A percentile compares a stretch with the other conserved stretches of the same genome.
Evolutionary conservation across 2,329 filamentous ascomycete genomes (phyloP).

Genomic region (Fusarium haematococcum): DNA sequence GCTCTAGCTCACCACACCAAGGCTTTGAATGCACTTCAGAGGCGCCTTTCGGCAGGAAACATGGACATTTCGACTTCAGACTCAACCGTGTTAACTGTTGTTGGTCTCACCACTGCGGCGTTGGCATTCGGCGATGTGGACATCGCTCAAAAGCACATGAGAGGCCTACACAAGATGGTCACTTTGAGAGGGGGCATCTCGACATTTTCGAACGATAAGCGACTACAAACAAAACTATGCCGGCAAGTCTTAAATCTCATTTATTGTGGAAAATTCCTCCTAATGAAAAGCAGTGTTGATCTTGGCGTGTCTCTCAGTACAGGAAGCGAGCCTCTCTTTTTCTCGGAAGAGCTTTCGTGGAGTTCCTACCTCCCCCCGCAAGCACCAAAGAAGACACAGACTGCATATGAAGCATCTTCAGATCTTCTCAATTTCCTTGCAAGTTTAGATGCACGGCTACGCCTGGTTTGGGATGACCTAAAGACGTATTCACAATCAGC

Average conservation of each 20-base stretch:
- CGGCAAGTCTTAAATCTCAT: background rate
- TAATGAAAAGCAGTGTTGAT: background rate
- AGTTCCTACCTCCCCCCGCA: background rate
- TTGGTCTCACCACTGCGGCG: background rate
- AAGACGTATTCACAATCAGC: background rate
- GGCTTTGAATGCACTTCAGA: background rate
- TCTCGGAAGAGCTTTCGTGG: background rate
- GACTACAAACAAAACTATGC: background rate
- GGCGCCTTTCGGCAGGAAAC: background rate
- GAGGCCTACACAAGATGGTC: background rate
- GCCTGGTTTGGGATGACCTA: background rate
- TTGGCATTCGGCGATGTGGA: background rate
- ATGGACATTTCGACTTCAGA: background rate
- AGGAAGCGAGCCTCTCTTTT: background rate
- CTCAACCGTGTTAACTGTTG: background rate
- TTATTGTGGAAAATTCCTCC: background rate
- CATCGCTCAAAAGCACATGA: background rate
- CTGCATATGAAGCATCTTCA: fast-evolving
- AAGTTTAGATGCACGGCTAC: background rate
- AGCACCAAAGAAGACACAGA: background rate
- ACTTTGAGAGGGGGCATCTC: background rate
- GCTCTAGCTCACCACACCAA: background rate
- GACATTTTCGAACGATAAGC: background rate
- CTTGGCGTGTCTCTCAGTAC: background rate
- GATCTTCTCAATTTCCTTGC: background rate